Conservation (phyloP, 257 asterid genomes). For the Mentha longifolia region DNA sequence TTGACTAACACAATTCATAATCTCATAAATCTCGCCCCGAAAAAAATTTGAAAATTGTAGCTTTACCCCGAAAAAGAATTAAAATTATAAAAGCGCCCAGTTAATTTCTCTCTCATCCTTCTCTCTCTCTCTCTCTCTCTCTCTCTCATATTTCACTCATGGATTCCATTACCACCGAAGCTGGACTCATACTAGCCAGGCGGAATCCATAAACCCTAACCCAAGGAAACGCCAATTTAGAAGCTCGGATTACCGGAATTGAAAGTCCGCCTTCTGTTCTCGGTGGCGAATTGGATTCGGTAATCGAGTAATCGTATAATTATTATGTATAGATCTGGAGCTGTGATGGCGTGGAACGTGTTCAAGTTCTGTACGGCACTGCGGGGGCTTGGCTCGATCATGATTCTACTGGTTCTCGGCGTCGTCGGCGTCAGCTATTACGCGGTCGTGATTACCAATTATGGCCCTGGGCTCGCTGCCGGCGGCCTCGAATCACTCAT, state of each 20-base stretch:
- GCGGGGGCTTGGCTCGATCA: conserved; percentile 94
- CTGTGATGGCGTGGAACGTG: conserved; percentile 98
- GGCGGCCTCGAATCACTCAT: conserved; percentile 75
- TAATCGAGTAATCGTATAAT: conserved; percentile 8
- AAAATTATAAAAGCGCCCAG: conserved; percentile 25
- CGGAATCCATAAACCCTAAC: conserved; percentile 51
- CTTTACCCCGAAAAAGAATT: conserved; percentile 11
- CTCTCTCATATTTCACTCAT: conserved; percentile 34
- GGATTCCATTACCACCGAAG: conserved; percentile 46
- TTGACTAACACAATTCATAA: no score
- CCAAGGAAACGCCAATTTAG: conserved; percentile 26
- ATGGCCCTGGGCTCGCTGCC: conserved; percentile 76
- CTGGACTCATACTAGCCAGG: conserved; percentile 30
- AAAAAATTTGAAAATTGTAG: background rate
- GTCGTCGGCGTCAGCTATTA: conserved; percentile 94
- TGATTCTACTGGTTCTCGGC: conserved; percentile 89
- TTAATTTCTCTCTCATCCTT: background rate
- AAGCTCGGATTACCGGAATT: conserved; percentile 26
- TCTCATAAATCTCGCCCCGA: no score
- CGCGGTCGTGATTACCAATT: conserved; percentile 82
- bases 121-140: no score
- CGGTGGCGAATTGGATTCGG: background rate
- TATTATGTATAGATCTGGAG: conserved; percentile 98
- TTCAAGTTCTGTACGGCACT: conserved; percentile 96
- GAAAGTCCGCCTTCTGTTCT: background rate